These are phyloP conservation scores for Mycosphaerella arachidis DNA, from an alignment of 2,329 filamentous ascomycete species.

Conservation along the genomic window DNA sequence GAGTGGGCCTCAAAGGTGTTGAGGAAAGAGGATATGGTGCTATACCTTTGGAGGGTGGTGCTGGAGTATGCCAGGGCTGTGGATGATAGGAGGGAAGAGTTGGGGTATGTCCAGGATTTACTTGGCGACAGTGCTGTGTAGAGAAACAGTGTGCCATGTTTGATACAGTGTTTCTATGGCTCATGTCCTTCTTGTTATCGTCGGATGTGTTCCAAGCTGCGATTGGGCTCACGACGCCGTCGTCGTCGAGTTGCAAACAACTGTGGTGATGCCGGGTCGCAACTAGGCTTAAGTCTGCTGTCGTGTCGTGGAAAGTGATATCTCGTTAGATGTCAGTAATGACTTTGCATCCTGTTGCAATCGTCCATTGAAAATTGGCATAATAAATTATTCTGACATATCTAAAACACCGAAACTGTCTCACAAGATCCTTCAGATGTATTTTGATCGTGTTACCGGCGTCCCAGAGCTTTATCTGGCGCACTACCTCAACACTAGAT, in stretches of 20 bases:
- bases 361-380: no score
- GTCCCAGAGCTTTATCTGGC: neutral
- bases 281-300: no score
- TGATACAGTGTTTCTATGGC: neutral
- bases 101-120: constrained; percentile 31
- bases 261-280: no score
- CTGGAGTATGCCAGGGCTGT: constrained; percentile 71
- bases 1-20: constrained; percentile 62
- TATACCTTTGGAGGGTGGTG: constrained; percentile 73
- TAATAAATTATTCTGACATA: no score
- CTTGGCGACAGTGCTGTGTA: neutral
- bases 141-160: neutral
- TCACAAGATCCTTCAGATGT: no score
- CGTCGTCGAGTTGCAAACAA: no score
- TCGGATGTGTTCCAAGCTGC: no score
- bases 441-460: neutral
- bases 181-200: no score
- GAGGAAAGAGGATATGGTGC: constrained; percentile 69
- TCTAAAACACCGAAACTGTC: no score
- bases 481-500: neutral
- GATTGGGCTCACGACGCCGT: no score
- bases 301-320: no score
- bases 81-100: constrained; percentile 53
- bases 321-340: neutral
- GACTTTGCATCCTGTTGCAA: neutral